phyloP scores from a whole-genome alignment of 805 yeast genomes.

The Torulaspora delbrueckii region DNA sequence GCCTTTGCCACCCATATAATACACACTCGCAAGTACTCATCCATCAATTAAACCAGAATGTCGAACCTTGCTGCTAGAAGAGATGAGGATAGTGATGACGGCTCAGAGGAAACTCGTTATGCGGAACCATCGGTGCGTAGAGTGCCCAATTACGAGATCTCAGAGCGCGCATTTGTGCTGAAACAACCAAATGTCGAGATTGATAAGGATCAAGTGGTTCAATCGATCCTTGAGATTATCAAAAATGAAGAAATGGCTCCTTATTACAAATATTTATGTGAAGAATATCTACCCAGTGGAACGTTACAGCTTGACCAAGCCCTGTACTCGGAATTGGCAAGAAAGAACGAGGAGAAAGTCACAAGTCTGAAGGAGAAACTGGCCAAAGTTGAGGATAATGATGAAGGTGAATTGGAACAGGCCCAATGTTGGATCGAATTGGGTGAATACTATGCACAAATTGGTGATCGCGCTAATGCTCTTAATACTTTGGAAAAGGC shows the following conservation, averaged over 20 bases:
- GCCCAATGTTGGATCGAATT: conserved; percentile 71
- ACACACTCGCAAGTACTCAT: neutral
- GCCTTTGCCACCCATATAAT: neutral
- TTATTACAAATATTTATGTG: conserved; percentile 64
- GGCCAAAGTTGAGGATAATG: conserved; percentile 46
- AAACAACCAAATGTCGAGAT: conserved; percentile 37
- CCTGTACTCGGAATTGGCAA: conserved; percentile 47
- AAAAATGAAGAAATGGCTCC: conserved; percentile 68
- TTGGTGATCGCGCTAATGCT: conserved; percentile 77
- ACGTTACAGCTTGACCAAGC: conserved; percentile 54
- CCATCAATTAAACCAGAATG: neutral
- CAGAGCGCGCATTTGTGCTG: conserved; percentile 73
- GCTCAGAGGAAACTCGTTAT: conserved; percentile 22
- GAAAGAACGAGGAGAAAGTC: conserved; percentile 53
- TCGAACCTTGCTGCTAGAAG: conserved; percentile 1
- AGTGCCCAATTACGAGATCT: conserved; percentile 76
- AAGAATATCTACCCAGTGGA: conserved; percentile 37
- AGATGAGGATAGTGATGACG: conserved; percentile 8
- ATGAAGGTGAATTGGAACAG: conserved; percentile 83
- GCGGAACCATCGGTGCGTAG: conserved; percentile 35
- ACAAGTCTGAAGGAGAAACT: conserved; percentile 43
- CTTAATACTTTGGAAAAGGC: conserved; percentile 63
- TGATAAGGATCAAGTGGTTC: conserved; percentile 42
- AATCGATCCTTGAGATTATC: conserved; percentile 50
- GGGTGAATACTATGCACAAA: conserved; percentile 82